phyloP scores from a whole-genome alignment of 2,329 filamentous ascomycete species.

The Fusarium sp. region DNA sequence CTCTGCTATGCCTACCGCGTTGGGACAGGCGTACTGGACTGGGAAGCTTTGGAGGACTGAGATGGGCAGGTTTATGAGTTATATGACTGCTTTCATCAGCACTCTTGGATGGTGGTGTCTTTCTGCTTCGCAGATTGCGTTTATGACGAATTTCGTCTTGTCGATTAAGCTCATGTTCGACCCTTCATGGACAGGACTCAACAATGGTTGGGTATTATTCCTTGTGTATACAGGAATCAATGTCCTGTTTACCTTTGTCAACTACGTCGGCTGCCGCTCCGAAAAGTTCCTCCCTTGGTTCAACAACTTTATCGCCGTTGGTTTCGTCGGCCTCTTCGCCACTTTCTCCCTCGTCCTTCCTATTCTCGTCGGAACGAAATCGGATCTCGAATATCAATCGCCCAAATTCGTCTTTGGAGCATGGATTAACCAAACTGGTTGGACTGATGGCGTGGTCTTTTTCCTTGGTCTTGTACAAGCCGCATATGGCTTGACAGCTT shows the following conservation, averaged over 20 bases:
- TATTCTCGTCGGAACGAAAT: slow-evolving; percentile 60
- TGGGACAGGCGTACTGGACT: slow-evolving; percentile 69
- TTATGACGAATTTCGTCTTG: slow-evolving; percentile 66
- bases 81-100: slow-evolving; percentile 69
- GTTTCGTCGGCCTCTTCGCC: slow-evolving; percentile 63
- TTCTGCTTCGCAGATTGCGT: slow-evolving; percentile 65
- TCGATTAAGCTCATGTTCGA: slow-evolving; percentile 66
- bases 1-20: slow-evolving; percentile 68
- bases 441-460: slow-evolving; percentile 65
- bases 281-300: slow-evolving; percentile 57
- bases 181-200: slow-evolving; percentile 56
- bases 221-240: slow-evolving; percentile 66
- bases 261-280: slow-evolving; percentile 62
- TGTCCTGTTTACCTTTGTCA: slow-evolving; percentile 59
- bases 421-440: slow-evolving; percentile 59
- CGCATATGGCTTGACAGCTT: slow-evolving; percentile 62
- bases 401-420: slow-evolving; percentile 63
- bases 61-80: slow-evolving; percentile 61
- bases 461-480: slow-evolving; percentile 67
- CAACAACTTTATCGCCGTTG: slow-evolving; percentile 66
- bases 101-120: slow-evolving; percentile 70
- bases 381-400: slow-evolving; percentile 58
- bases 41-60: slow-evolving; percentile 50
- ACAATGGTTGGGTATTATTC: slow-evolving; percentile 63
- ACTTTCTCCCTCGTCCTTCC: slow-evolving; percentile 62